phyloP scores from a whole-genome alignment of 192 early-diverging fungal genomes.

The Ramicandelaber brevisporus region DNA sequence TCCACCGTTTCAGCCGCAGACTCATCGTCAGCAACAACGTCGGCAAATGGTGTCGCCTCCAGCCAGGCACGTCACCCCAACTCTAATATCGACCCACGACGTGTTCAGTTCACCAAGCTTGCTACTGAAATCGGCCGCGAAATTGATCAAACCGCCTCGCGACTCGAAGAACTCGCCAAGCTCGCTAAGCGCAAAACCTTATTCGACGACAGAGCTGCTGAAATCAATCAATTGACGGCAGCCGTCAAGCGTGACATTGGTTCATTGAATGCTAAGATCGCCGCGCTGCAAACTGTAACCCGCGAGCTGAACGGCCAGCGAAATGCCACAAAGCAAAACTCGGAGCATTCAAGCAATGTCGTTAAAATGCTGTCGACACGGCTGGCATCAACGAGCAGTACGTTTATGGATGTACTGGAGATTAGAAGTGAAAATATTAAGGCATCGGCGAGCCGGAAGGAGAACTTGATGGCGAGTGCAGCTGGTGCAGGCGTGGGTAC shows the following conservation, averaged over 20 bases:
- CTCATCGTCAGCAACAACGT: constrained; percentile 3
- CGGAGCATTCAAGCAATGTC: constrained; percentile 78
- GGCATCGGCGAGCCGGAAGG: constrained; percentile 62
- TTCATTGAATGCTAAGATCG: constrained; percentile 80
- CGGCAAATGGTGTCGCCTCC: constrained; percentile 5
- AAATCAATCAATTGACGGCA: constrained; percentile 48
- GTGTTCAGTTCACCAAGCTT: constrained; percentile 58
- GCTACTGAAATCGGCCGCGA: constrained; percentile 65
- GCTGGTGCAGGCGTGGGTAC: constrained; percentile 6
- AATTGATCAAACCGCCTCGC: constrained; percentile 56
- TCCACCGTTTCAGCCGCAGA: constrained; percentile 8
- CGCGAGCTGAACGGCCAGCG: constrained; percentile 23
- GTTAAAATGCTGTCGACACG: constrained; percentile 80
- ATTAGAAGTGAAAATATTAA: constrained; percentile 88
- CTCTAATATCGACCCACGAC: constrained; percentile 10
- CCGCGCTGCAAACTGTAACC: constrained; percentile 36
- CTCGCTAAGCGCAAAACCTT: constrained; percentile 87
- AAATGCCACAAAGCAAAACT: constrained; percentile 30
- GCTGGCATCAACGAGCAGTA: constrained; percentile 66
- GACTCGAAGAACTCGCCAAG: constrained; percentile 64
- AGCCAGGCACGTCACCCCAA: constrained; percentile 6
- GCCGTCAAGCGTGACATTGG: constrained; percentile 89
- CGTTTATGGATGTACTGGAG: constrained; percentile 91
- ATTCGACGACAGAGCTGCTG: constrained; percentile 88
- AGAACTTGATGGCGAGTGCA: constrained; percentile 53